Percentiles rank a stretch among this genome's conserved stretches.
Conservation (phyloP, 2,329 filamentous ascomycete species). For the Stachybotrys echinatus region DNA sequence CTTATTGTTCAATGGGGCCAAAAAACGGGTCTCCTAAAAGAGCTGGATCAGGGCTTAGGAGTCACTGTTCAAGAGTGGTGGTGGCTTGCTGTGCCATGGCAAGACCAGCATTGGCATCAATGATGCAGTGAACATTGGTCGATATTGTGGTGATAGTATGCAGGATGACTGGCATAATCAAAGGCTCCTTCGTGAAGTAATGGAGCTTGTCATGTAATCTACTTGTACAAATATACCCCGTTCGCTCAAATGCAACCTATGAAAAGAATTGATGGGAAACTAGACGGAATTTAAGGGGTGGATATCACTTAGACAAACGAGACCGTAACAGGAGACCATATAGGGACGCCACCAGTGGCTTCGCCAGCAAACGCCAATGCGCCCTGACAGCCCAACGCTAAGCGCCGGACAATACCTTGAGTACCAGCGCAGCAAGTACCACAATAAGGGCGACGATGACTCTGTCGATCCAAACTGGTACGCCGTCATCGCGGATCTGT, state of each 20-base stretch:
- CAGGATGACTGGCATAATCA: neutral
- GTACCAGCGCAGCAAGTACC: conserved; percentile 64
- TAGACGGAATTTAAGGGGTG: neutral
- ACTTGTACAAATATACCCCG: neutral
- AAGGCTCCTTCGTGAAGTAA: conserved; percentile 8
- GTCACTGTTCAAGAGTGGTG: conserved; percentile 58
- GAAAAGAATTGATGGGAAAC: neutral
- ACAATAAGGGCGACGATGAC: conserved; percentile 70
- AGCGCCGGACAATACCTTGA: conserved; percentile 43
- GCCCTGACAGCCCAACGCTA: neutral
- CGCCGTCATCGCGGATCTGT: conserved; percentile 33
- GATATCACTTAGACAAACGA: neutral
- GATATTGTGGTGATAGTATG: neutral
- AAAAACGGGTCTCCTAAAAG: conserved; percentile 43
- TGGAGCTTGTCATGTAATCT: conserved; percentile 3
- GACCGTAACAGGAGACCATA: neutral
- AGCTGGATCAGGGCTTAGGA: conserved; percentile 31
- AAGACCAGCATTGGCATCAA: conserved; percentile 3
- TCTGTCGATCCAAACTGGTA: conserved; percentile 74
- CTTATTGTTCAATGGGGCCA: conserved; percentile 56
- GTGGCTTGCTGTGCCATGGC: conserved; percentile 51
- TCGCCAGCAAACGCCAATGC: neutral
- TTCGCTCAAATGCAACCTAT: neutral
- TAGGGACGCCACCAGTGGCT: neutral
- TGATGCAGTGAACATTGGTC: neutral